Percentiles rank a stretch among this genome's conserved stretches.
Conservation (phyloP, 768 basidiomycete genomes). For the Omphalotus guepiniiformis region DNA sequence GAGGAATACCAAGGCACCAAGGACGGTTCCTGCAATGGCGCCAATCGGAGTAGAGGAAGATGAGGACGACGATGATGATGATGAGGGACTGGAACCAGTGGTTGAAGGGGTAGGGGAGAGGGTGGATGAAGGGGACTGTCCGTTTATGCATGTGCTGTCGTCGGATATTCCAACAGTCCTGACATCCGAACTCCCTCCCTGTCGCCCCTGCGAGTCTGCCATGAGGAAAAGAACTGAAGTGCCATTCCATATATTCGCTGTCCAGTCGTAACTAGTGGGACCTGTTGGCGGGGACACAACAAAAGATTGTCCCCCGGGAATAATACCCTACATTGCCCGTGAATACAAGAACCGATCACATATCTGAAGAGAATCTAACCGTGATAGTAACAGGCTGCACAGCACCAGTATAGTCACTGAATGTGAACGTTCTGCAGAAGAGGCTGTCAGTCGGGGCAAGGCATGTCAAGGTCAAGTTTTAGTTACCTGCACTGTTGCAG, state of each 20-base stretch:
- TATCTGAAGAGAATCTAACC: constrained; percentile 32
- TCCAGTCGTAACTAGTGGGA: constrained; percentile 46
- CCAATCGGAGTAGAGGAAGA: constrained; percentile 31
- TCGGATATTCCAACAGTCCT: constrained; percentile 38
- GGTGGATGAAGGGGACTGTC: constrained; percentile 20
- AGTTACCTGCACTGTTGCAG: constrained; percentile 60
- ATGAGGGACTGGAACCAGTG: constrained; percentile 2
- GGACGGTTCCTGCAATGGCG: constrained; percentile 45
- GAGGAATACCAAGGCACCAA: constrained; percentile 50
- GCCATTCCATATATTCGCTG: constrained; percentile 50
- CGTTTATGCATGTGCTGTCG: constrained; percentile 16
- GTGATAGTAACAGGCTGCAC: constrained; percentile 50
- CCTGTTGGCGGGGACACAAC: constrained; percentile 37
- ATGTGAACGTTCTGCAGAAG: constrained; percentile 40
- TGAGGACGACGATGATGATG: constrained; percentile 17
- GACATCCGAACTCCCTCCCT: constrained; percentile 61
- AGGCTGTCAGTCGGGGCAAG: constrained; percentile 9
- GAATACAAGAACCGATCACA: too few relatives aligned
- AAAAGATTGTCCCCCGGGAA: constrained; percentile 58
- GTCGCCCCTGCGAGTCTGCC: constrained; percentile 43
- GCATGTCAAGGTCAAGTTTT: background rate
- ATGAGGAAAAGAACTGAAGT: constrained; percentile 57
- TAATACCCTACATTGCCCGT: constrained; percentile 51
- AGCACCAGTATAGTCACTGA: constrained; percentile 42
- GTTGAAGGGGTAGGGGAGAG: background rate